phyloP scores from a whole-genome alignment of 2,329 filamentous ascomycete genomes.

The Tympanopsis confertula region DNA sequence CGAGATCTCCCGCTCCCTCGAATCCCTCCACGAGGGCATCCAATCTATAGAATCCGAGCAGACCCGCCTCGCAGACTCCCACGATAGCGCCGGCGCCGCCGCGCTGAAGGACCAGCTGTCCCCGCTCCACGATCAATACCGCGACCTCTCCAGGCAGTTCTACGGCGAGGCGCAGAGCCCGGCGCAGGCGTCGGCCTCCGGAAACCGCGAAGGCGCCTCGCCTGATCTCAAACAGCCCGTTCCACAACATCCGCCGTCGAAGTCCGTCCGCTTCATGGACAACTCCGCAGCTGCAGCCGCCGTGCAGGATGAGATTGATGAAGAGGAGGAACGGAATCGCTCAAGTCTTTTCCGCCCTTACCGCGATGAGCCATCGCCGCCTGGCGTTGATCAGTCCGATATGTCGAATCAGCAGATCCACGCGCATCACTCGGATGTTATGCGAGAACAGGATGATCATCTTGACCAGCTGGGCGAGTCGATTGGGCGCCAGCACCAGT shows the following conservation, averaged over 20 bases:
- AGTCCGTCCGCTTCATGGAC: background rate
- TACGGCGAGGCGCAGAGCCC: background rate
- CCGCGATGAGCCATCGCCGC: background rate
- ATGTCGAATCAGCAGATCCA: slow-evolving; percentile 80
- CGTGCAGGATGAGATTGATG: no score
- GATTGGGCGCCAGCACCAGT: slow-evolving; percentile 78
- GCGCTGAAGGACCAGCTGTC: background rate
- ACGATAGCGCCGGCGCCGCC: slow-evolving; percentile 34
- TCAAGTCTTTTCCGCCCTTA: background rate
- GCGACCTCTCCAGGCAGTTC: background rate
- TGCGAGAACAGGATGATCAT: slow-evolving; percentile 85
- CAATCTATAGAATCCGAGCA: slow-evolving; percentile 55
- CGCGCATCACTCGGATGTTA: slow-evolving; percentile 66
- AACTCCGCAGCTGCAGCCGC: background rate
- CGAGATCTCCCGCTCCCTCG: slow-evolving; percentile 77
- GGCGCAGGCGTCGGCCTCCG: background rate
- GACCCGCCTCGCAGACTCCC: slow-evolving; percentile 48
- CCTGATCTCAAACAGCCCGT: background rate
- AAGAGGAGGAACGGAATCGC: background rate
- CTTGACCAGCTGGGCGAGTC: slow-evolving; percentile 78
- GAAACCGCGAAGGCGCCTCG: background rate
- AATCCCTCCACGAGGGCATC: slow-evolving; percentile 74
- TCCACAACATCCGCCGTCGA: slow-evolving; percentile 1
- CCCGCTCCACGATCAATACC: background rate
- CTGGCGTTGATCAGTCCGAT: slow-evolving; percentile 22